Conservation (phyloP, 1,284 basidiomycete genomes). For the Leccinum pachyderme region DNA sequence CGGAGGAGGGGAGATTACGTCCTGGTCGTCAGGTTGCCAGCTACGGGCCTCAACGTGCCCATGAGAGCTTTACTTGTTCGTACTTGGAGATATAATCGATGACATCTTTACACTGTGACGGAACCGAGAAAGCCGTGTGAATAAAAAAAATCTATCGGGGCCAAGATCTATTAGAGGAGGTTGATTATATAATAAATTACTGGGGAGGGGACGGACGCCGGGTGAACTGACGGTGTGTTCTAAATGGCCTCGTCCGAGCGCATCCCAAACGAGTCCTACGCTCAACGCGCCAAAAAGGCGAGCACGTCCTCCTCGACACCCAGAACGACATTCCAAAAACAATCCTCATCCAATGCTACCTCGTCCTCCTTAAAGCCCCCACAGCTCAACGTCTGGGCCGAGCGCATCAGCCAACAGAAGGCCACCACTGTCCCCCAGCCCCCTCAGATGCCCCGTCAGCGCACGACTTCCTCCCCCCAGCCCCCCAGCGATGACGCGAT, state of each 20-base stretch:
- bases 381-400: slow-evolving; percentile 28
- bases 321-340: slow-evolving; percentile 1
- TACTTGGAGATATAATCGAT: neutral
- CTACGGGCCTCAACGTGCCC: slow-evolving; percentile 42
- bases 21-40: slow-evolving; percentile 11
- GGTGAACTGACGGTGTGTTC: slow-evolving; percentile 22
- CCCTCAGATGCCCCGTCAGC: slow-evolving; percentile 12
- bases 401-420: slow-evolving; percentile 31
- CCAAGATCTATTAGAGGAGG: slow-evolving; percentile 11
- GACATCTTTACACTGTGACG: neutral
- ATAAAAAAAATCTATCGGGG: slow-evolving; percentile 40
- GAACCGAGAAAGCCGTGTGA: slow-evolving; percentile 21
- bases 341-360: neutral
- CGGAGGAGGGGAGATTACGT: slow-evolving; percentile 16
- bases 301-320: slow-evolving; percentile 10
- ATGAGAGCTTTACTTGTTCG: neutral
- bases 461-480: slow-evolving; percentile 13
- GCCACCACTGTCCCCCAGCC: slow-evolving; percentile 18
- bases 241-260: slow-evolving; percentile 41
- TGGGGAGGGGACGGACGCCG: slow-evolving; percentile 14
- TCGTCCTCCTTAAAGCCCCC: slow-evolving; percentile 18
- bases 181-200: slow-evolving; percentile 20
- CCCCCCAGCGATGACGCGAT: slow-evolving; percentile 18
- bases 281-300: slow-evolving; percentile 56
- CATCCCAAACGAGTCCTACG: slow-evolving; percentile 51